Evolutionary conservation across 176 grass and related monocot species (phyloP).

Genomic region (Alopecurus myosuroides): DNA sequence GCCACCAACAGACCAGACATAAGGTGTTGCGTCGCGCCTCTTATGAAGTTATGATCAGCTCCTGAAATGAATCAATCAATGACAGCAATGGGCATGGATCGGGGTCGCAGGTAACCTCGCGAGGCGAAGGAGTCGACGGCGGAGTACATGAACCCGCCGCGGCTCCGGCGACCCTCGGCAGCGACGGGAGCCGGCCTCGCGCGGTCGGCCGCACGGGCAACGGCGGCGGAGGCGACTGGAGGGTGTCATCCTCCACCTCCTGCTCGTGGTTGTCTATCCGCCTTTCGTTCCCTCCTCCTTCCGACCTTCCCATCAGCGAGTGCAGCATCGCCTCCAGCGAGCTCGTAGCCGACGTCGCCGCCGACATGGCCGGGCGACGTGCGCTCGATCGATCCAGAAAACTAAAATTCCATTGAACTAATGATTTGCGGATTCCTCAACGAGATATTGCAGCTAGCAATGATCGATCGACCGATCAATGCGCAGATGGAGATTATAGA

Average conservation of each 20-base stretch:
- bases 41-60: not conserved
- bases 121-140: not conserved
- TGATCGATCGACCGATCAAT: not conserved
- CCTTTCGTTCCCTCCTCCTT: not conserved
- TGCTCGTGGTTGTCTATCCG: not conserved
- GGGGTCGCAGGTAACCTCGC: not conserved
- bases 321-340: constrained; percentile 28
- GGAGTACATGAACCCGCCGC: not conserved
- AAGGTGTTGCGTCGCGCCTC: not conserved
- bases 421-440: not conserved
- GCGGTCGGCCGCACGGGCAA: constrained; percentile 25
- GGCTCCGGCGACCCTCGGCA: not conserved
- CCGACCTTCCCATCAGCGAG: constrained; percentile 11
- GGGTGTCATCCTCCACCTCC: not conserved
- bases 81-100: not conserved
- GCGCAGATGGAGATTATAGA: not conserved
- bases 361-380: not conserved
- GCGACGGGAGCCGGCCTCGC: not conserved
- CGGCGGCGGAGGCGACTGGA: constrained; percentile 11
- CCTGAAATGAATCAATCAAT: not conserved
- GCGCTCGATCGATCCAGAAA: not conserved
- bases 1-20: not conserved
- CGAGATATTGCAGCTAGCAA: not conserved
- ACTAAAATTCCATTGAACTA: not conserved
- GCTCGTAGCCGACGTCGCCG: not conserved